These are phyloP conservation scores for Penicillium maclennaniae DNA, from an alignment of 495 filamentous ascomycete species.

Conservation along the genomic window DNA sequence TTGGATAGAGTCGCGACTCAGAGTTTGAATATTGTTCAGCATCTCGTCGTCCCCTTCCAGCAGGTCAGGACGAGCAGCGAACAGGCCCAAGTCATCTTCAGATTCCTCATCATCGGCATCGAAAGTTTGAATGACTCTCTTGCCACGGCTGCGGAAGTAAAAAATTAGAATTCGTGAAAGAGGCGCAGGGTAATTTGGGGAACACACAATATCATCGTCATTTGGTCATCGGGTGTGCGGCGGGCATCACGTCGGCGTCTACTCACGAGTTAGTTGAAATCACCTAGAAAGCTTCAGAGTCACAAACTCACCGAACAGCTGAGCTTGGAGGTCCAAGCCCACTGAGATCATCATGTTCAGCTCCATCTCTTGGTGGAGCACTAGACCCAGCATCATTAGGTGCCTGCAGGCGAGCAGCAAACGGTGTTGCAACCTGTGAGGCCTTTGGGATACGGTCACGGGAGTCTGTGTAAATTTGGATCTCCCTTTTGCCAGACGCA, in stretches of 20 bases:
- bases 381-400: constrained; percentile 1
- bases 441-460: constrained; percentile 77
- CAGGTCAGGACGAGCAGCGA: constrained; percentile 26
- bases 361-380: neutral
- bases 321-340: neutral
- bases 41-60: constrained; percentile 9
- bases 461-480: constrained; percentile 86
- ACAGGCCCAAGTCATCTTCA: constrained; percentile 46
- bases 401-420: constrained; percentile 32
- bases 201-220: constrained; percentile 21
- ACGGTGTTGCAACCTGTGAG: constrained; percentile 66
- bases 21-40: constrained; percentile 41
- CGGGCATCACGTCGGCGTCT: constrained; percentile 16
- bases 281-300: neutral
- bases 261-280: neutral
- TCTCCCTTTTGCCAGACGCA: constrained; percentile 40
- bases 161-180: constrained; percentile 35
- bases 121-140: constrained; percentile 69
- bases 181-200: constrained; percentile 50
- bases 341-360: neutral
- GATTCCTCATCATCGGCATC: constrained; percentile 46
- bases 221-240: constrained; percentile 38
- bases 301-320: neutral
- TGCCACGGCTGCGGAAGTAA: constrained; percentile 67
- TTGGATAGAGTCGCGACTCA: constrained; percentile 72